Conservation (phyloP, 257 asterid species). For the Solanum etuberosum region DNA sequence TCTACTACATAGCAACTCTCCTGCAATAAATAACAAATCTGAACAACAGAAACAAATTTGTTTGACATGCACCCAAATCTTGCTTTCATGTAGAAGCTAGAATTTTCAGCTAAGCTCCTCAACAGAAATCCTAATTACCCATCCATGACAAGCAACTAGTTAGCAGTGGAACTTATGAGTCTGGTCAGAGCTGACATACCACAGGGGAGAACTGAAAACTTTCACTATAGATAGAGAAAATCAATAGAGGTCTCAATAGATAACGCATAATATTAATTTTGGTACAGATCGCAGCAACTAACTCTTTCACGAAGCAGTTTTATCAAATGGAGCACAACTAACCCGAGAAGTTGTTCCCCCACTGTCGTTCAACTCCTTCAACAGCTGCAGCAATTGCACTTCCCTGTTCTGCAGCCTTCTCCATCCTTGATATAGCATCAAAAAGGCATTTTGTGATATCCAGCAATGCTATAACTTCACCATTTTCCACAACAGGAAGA, state of each 20-base stretch:
- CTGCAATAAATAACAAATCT: not conserved
- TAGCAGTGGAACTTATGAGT: not conserved
- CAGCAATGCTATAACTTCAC: constrained; percentile 88
- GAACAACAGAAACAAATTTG: not conserved
- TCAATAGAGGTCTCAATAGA: not conserved
- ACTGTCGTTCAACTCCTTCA: constrained; percentile 96
- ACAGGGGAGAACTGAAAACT: not conserved
- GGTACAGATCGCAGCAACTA: not conserved
- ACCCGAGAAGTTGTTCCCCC: constrained; percentile 77
- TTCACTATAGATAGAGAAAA: not conserved
- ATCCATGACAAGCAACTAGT: not conserved
- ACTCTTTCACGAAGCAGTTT: not conserved
- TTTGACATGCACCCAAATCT: not conserved
- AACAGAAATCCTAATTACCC: not conserved
- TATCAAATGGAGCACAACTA: constrained; percentile 13
- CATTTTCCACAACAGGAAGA: constrained; percentile 98
- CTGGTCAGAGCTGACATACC: not conserved
- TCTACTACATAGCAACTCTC: not conserved
- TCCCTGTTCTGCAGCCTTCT: constrained; percentile 97
- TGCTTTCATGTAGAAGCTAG: not conserved
- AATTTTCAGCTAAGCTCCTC: not conserved
- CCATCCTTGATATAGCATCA: constrained; percentile 97
- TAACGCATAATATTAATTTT: not conserved
- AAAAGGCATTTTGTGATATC: constrained; percentile 93
- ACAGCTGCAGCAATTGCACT: constrained; percentile 97